Conservation (phyloP, 345 rosid genomes). For the Citrus mangshanensis region DNA sequence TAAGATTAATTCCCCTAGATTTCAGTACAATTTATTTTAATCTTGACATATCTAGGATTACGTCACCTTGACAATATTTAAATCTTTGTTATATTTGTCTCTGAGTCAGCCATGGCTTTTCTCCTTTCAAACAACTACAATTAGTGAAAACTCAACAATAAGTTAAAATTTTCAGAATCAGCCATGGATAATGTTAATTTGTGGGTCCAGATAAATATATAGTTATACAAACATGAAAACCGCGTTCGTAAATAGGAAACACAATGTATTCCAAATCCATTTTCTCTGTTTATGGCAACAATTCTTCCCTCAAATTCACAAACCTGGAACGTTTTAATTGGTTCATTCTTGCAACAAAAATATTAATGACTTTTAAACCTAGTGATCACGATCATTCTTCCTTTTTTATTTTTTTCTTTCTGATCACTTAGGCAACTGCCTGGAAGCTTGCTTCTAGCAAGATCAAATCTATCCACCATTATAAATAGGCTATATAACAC, state of each 20-base stretch:
- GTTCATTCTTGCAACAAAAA: not conserved
- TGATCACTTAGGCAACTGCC: not conserved
- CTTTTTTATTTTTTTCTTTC: not conserved
- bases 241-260: constrained; percentile 20
- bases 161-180: not conserved
- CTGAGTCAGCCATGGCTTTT: not conserved
- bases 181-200: not conserved
- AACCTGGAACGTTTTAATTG: constrained; percentile 7
- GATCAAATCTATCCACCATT: not conserved
- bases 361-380: not conserved
- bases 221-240: not conserved
- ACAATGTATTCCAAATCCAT: not conserved
- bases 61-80: not conserved
- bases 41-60: not conserved
- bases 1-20: not conserved
- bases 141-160: not conserved
- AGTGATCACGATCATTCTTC: not conserved
- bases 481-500: not conserved
- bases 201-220: not conserved
- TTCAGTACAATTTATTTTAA: not conserved
- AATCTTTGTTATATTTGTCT: not conserved
- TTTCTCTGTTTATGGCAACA: not conserved
- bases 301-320: not conserved
- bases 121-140: not conserved
- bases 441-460: not conserved